Percentiles rank a stretch among this genome's conserved stretches.
These are phyloP conservation scores for Fonsecaea pedrosoi DNA, from an alignment of 2,329 filamentous ascomycete genomes.

Conservation along the genomic window DNA sequence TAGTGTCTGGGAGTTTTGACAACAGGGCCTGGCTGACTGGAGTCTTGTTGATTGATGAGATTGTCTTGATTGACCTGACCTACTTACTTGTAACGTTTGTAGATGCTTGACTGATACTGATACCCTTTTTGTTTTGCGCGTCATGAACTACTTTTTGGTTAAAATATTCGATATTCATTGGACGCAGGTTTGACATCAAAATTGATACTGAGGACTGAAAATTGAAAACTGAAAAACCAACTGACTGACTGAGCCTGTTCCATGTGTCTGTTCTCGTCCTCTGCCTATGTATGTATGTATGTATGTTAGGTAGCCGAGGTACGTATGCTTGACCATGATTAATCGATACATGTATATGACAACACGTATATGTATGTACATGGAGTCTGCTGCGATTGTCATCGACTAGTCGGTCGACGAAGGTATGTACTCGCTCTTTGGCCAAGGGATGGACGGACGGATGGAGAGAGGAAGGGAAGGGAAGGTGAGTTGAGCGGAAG, in stretches of 20 bases:
- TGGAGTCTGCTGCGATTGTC: too few species aligned
- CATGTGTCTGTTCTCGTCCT: background rate
- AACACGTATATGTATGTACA: too few species aligned
- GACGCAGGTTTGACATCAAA: background rate
- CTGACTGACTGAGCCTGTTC: background rate
- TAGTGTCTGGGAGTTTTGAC: background rate
- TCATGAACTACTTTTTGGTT: background rate
- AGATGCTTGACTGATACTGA: background rate
- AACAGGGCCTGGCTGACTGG: background rate
- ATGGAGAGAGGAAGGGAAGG: too few species aligned
- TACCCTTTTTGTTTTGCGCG: background rate
- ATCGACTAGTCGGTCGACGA: too few species aligned
- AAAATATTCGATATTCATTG: background rate
- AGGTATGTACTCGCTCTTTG: too few species aligned
- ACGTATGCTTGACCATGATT: too few species aligned
- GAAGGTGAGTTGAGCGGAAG: too few species aligned
- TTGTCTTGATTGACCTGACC: background rate
- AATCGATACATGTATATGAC: too few species aligned
- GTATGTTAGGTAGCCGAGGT: too few species aligned
- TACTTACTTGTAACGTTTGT: background rate
- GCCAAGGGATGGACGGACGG: too few species aligned
- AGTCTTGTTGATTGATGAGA: background rate
- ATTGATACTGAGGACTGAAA: background rate
- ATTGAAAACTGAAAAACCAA: too few species aligned
- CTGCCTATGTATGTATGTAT: too few species aligned